Evolutionary conservation across 139 green algal genomes (phyloP).

Genomic region (Chlamydomonas incerta): DNA sequence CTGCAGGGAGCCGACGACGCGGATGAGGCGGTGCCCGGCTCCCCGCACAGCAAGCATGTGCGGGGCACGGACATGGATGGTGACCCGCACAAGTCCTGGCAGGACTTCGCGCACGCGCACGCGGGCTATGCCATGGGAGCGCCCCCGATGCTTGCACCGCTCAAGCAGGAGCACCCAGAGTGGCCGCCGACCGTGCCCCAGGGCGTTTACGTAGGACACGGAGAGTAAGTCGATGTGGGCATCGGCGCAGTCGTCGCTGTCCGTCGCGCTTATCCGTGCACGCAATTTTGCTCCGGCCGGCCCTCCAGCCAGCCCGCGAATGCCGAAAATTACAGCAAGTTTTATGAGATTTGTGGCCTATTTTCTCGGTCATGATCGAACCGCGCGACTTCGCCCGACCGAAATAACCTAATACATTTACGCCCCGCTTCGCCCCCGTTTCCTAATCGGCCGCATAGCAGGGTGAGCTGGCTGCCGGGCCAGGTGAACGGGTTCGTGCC

Average conservation of each 20-base stretch:
- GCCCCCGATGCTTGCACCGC: not conserved
- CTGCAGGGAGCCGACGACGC: constrained; percentile 11
- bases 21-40: not conserved
- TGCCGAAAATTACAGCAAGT: too few species aligned
- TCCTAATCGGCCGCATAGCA: not conserved
- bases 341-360: too few species aligned
- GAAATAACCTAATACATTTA: not conserved
- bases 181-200: constrained; percentile 5
- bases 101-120: not conserved
- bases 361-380: too few species aligned
- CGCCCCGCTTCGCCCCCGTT: not conserved
- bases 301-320: too few species aligned
- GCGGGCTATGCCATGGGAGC: not conserved
- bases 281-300: too few species aligned
- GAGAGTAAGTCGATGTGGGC: too few species aligned
- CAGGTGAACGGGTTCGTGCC: constrained; percentile 27
- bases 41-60: not conserved
- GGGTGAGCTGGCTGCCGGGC: constrained; percentile 17
- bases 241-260: too few species aligned
- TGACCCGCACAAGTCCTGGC: not conserved
- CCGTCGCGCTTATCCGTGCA: too few species aligned
- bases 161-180: constrained; percentile 13
- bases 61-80: not conserved
- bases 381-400: too few species aligned
- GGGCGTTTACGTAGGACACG: not conserved